A percentile compares a stretch with the other conserved stretches of the same genome.
phyloP scores from a whole-genome alignment of 2,329 filamentous ascomycete genomes.

The Xylariomycetidae sp. region DNA sequence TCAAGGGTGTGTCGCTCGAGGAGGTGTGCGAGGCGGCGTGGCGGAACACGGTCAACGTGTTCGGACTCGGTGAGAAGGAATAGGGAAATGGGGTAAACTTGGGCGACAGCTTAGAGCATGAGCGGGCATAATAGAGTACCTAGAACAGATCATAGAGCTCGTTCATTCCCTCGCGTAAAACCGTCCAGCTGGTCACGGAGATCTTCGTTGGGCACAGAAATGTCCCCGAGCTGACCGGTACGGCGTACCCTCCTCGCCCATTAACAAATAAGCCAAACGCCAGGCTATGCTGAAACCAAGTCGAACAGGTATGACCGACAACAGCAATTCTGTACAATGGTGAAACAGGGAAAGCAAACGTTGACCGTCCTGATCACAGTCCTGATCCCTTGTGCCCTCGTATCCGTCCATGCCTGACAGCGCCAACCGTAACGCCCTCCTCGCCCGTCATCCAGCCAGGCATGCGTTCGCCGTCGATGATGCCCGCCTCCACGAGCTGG shows the following conservation, averaged over 20 bases:
- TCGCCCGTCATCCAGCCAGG: conserved; percentile 90
- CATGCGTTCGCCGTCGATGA: conserved; percentile 71
- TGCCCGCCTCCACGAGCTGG: conserved; percentile 68
- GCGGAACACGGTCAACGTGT: conserved; percentile 75
- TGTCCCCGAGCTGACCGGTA: too few species aligned
- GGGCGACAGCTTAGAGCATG: too few species aligned
- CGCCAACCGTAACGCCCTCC: conserved; percentile 68
- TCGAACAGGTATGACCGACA: too few species aligned
- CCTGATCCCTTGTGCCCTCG: conserved; percentile 51
- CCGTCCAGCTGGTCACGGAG: too few species aligned
- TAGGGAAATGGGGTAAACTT: not conserved
- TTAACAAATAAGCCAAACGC: too few species aligned
- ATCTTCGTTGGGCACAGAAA: too few species aligned
- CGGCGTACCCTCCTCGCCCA: too few species aligned
- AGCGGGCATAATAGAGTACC: conserved; percentile 1
- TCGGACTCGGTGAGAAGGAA: conserved; percentile 54
- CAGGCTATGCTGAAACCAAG: too few species aligned
- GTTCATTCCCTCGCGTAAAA: too few species aligned
- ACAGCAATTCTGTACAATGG: not conserved
- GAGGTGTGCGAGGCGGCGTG: conserved; percentile 83
- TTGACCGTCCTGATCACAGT: conserved; percentile 32
- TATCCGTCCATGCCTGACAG: conserved; percentile 62
- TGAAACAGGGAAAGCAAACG: too few species aligned
- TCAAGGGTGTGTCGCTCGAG: conserved; percentile 74
- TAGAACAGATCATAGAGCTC: not conserved